phyloP scores from a whole-genome alignment of 2,329 filamentous ascomycete species.

The Beauveria sp. region DNA sequence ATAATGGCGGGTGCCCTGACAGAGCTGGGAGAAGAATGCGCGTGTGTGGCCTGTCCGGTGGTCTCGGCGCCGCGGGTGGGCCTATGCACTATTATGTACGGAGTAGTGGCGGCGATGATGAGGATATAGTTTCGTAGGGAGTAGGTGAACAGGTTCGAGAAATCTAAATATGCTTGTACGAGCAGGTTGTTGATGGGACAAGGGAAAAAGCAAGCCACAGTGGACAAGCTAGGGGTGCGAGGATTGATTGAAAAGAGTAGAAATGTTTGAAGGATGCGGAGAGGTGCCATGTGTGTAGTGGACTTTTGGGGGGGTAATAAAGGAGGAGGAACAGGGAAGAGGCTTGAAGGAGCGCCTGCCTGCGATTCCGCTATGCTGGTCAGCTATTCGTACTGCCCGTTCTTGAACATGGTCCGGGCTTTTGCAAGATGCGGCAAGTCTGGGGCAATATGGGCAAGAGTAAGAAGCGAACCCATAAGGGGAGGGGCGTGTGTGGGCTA shows the following conservation, averaged over 20 bases:
- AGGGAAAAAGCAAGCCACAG: slow-evolving; percentile 1
- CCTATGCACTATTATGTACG: background rate
- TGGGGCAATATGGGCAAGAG: slow-evolving; percentile 1
- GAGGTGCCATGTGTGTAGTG: slow-evolving; percentile 4
- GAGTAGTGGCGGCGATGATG: background rate
- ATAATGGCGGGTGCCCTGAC: background rate
- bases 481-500: background rate
- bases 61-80: slow-evolving; percentile 3
- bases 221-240: background rate
- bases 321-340: background rate
- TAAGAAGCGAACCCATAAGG: background rate
- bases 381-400: background rate
- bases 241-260: background rate
- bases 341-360: background rate
- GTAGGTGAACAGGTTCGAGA: background rate
- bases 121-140: background rate
- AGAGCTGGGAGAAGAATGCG: background rate
- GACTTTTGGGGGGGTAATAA: background rate
- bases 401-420: background rate
- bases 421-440: background rate
- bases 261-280: slow-evolving; percentile 1
- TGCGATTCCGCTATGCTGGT: background rate
- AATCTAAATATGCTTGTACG: background rate
- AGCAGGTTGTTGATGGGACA: background rate
- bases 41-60: background rate